Percentiles rank a stretch among this genome's conserved stretches.
These are phyloP conservation scores for Astrephomene gubernaculifera DNA, from an alignment of 139 green algal species.

Conservation along the genomic window DNA sequence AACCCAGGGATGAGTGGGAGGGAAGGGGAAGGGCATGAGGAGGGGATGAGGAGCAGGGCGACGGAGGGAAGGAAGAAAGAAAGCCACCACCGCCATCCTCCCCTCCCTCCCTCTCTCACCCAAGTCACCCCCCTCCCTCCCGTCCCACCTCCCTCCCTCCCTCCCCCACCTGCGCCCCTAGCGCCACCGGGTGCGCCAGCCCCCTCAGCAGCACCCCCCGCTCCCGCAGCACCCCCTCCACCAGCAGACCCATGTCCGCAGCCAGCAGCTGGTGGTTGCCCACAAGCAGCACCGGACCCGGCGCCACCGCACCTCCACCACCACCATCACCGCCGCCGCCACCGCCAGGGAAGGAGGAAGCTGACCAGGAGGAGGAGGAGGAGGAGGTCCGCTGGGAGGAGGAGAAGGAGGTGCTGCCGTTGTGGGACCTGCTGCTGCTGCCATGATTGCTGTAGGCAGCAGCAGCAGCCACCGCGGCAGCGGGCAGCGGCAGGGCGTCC, in stretches of 20 bases:
- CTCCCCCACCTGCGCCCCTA: neutral
- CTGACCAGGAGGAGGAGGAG: too few relatives aligned
- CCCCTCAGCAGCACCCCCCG: conserved; percentile 79
- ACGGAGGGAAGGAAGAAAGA: neutral
- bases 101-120: neutral
- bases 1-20: neutral
- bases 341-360: too few relatives aligned
- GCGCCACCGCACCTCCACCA: too few relatives aligned
- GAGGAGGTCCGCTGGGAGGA: too few relatives aligned
- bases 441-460: too few relatives aligned
- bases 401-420: too few relatives aligned
- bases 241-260: conserved; percentile 86
- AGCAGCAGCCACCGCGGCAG: too few relatives aligned
- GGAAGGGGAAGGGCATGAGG: neutral
- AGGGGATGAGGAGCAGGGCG: neutral
- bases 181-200: conserved; percentile 84
- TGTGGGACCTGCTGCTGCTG: too few relatives aligned
- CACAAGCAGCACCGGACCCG: conserved; percentile 88
- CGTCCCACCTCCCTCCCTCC: neutral
- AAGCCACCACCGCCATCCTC: neutral
- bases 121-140: neutral
- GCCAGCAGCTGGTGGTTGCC: conserved; percentile 95
- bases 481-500: conserved; percentile 22
- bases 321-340: too few relatives aligned
- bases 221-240: conserved; percentile 77